These are phyloP conservation scores for Pleurostoma richardsiae DNA, from an alignment of 2,329 filamentous ascomycete genomes.

Conservation along the genomic window DNA sequence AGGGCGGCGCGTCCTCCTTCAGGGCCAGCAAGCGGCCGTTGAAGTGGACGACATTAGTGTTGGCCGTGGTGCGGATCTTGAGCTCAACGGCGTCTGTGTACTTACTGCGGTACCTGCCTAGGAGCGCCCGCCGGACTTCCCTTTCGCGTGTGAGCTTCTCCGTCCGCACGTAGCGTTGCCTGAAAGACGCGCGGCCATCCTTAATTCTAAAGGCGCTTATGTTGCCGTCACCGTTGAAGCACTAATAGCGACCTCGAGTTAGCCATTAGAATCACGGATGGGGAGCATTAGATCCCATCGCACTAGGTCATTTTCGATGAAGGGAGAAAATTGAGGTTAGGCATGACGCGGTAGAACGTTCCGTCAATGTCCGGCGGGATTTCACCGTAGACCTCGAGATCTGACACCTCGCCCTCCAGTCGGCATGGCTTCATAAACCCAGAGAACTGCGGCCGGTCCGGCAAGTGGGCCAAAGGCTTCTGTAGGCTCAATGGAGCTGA, in stretches of 20 bases:
- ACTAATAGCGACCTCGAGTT: not conserved
- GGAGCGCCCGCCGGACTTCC: conserved; percentile 32
- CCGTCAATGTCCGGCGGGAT: conserved; percentile 23
- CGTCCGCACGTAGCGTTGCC: conserved; percentile 18
- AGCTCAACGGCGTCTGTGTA: conserved; percentile 51
- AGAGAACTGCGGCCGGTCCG: not conserved
- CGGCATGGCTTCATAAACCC: conserved; percentile 12
- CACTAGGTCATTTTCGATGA: too few species aligned
- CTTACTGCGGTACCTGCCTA: conserved; percentile 50
- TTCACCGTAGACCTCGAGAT: conserved; percentile 17
- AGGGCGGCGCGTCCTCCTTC: conserved; percentile 50
- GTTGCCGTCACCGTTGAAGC: conserved; percentile 30
- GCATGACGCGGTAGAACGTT: conserved; percentile 32
- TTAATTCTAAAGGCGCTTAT: conserved; percentile 25
- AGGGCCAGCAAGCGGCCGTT: conserved; percentile 46
- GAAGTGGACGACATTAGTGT: conserved; percentile 56
- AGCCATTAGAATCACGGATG: not conserved
- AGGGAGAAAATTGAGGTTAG: conserved; percentile 17
- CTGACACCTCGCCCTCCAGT: conserved; percentile 12
- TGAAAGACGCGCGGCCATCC: conserved; percentile 21
- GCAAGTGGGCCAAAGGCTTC: too few species aligned
- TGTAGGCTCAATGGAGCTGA: too few species aligned
- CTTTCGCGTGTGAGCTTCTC: conserved; percentile 19
- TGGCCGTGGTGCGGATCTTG: conserved; percentile 49
- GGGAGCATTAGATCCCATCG: not conserved